Evolutionary conservation across 2,329 filamentous ascomycete species (phyloP), one percentile per base, ranked within the genome.

Genomic region (Aspergillaceae sp.): DNA sequence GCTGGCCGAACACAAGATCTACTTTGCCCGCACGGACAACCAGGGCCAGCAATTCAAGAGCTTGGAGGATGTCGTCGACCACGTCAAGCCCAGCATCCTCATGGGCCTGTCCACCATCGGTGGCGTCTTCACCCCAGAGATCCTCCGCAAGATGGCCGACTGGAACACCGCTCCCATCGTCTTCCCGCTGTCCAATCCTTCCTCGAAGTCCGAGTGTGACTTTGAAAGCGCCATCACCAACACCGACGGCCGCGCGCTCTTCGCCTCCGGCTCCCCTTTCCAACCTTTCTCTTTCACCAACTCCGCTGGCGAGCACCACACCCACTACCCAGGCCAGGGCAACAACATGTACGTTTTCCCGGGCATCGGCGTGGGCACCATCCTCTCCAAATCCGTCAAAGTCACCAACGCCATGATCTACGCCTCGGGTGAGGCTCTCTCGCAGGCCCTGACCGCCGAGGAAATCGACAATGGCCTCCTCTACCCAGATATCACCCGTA

Each of bases 351-450:
- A 96, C 65, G 87, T 98, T 51, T 98, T 98, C 82, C 92, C 92
- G 0, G 92, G 91, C 61, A 86, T 97, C 49, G 92, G 92, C 47
- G 82, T 97, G 29, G 92, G 90, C 50, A 86, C 91, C 54, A 96
- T 97, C 63, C 79, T 97, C 42, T 83, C 84, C 71, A 94, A 96
- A 75, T 80, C 89, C 8, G 83, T 86, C 54, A 82, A 82, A 57
- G 77, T 97, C 56, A 97, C 91, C 4, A 87, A 96, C 66, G 81
- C 84, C 68, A 98, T 98, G 92, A 89, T 98, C 62, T 97, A 97
- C 73, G 89, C 86, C 42, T 91, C 90, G 30, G 92, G 88, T 29
- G 83, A 84, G 36, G 84, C 88, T 4, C 79, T 97, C 19, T 80
- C 87, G 10, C 82, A 81, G 48, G 83, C 85, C 32, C 78, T 98